phyloP scores from a whole-genome alignment of 345 rosid species.

The Erodium maritimum region DNA sequence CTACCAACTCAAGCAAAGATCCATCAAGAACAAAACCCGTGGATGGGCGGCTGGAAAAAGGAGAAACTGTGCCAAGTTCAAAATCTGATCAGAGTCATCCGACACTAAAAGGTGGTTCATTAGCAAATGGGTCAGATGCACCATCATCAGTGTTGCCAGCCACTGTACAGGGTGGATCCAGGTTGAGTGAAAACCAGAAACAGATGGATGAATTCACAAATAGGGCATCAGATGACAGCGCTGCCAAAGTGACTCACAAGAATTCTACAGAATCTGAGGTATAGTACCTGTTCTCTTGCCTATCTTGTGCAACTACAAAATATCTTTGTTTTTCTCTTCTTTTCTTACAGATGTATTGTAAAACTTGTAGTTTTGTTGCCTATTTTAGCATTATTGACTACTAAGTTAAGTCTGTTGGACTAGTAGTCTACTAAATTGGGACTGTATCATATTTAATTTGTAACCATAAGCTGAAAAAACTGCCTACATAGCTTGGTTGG shows the following conservation, averaged over 20 bases:
- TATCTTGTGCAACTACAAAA: too few species aligned
- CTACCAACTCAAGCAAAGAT: conserved; percentile 48
- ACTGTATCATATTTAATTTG: too few species aligned
- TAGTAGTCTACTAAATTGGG: too few species aligned
- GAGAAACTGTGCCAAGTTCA: conserved; percentile 26
- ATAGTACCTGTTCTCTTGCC: too few species aligned
- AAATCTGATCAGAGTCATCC: conserved; percentile 57
- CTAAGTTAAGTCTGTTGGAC: too few species aligned
- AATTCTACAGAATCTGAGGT: too few species aligned
- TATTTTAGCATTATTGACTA: neutral
- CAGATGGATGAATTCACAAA: conserved; percentile 36
- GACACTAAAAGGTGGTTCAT: conserved; percentile 44
- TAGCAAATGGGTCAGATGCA: conserved; percentile 40
- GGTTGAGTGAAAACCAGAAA: conserved; percentile 40
- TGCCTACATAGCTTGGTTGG: neutral
- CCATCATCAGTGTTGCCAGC: conserved; percentile 24
- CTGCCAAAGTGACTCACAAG: neutral
- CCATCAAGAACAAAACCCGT: conserved; percentile 46
- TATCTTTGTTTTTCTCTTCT: neutral
- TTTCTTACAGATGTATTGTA: neutral
- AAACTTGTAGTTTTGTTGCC: neutral
- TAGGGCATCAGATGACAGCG: conserved; percentile 35
- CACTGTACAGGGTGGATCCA: conserved; percentile 29
- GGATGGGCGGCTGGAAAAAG: conserved; percentile 62
- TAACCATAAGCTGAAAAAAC: too few species aligned